A percentile compares a stretch with the other conserved stretches of the same genome.
These are phyloP conservation scores for Irpex sp. DNA, from an alignment of 1,284 basidiomycete species.

Conservation along the genomic window DNA sequence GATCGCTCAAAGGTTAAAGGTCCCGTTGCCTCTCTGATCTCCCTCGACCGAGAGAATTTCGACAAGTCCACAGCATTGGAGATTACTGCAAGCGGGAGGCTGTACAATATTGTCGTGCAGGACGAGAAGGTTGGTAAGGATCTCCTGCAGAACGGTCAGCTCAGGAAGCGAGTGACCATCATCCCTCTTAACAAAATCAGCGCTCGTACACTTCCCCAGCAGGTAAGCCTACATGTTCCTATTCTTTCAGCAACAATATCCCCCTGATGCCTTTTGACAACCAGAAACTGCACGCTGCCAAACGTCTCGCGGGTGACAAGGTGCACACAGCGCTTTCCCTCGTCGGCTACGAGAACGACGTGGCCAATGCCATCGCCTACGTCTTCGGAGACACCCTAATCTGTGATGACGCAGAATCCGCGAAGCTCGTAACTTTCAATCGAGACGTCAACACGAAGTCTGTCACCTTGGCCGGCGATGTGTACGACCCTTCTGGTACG, in stretches of 20 bases:
- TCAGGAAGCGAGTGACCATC: constrained; percentile 89
- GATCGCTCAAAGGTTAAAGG: constrained; percentile 91
- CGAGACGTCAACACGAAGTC: constrained; percentile 68
- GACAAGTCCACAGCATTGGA: constrained; percentile 88
- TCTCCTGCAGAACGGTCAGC: constrained; percentile 75
- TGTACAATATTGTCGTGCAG: constrained; percentile 95
- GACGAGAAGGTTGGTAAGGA: constrained; percentile 87
- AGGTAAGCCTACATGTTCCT: constrained; percentile 39
- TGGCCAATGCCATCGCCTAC: constrained; percentile 86
- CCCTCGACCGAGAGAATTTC: constrained; percentile 66
- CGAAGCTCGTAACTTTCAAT: constrained; percentile 85
- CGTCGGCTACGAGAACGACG: constrained; percentile 81
- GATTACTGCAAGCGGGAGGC: constrained; percentile 83
- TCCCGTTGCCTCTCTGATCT: constrained; percentile 82
- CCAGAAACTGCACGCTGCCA: constrained; percentile 76
- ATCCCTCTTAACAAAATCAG: constrained; percentile 94
- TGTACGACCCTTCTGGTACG: constrained; percentile 95
- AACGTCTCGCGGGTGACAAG: constrained; percentile 76
- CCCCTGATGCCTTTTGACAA: background rate
- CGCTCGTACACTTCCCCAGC: constrained; percentile 55
- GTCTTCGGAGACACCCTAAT: constrained; percentile 94
- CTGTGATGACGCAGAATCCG: constrained; percentile 86
- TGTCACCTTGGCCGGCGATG: constrained; percentile 92
- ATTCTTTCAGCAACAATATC: background rate
- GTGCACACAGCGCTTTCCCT: constrained; percentile 85